Evolutionary conservation across 2,329 filamentous ascomycete genomes (phyloP).

Genomic region (Tolypocladium guangdongense): DNA sequence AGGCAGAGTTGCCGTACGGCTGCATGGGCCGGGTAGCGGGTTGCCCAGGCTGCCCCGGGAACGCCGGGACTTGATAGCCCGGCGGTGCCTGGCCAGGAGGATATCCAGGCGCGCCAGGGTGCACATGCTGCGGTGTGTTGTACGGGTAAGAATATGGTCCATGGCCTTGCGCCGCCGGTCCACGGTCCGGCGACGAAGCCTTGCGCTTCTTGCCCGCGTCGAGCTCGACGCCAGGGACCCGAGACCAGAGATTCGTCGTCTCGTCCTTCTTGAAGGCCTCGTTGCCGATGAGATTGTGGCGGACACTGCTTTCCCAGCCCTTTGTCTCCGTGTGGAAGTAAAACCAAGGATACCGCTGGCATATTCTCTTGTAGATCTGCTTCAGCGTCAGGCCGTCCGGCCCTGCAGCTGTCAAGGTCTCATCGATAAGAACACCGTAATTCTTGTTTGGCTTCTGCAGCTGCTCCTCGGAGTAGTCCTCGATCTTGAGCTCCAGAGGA

Average conservation of each 20-base stretch:
- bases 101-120: conserved; percentile 19
- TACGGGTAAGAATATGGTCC: conserved; percentile 25
- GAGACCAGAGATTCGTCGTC: conserved; percentile 43
- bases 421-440: conserved; percentile 50
- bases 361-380: conserved; percentile 53
- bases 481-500: conserved; percentile 41
- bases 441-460: conserved; percentile 52
- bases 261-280: conserved; percentile 50
- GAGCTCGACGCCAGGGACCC: conserved; percentile 45
- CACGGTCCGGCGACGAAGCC: conserved; percentile 39
- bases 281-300: conserved; percentile 52
- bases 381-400: conserved; percentile 45
- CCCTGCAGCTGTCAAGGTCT: conserved; percentile 43
- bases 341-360: conserved; percentile 46
- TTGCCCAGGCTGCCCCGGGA: conserved; percentile 18
- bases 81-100: conserved; percentile 20
- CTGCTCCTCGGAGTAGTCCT: conserved; percentile 47
- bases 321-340: conserved; percentile 50
- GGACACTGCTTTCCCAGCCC: conserved; percentile 56
- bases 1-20: conserved; percentile 15
- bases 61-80: conserved; percentile 23
- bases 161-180: conserved; percentile 25
- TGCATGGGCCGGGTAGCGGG: conserved; percentile 16
- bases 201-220: conserved; percentile 53
- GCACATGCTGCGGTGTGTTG: conserved; percentile 22